Evolutionary conservation across 148 eudicot species (phyloP), one percentile per base, ranked within the genome.

Genomic region (Cornus florida): DNA sequence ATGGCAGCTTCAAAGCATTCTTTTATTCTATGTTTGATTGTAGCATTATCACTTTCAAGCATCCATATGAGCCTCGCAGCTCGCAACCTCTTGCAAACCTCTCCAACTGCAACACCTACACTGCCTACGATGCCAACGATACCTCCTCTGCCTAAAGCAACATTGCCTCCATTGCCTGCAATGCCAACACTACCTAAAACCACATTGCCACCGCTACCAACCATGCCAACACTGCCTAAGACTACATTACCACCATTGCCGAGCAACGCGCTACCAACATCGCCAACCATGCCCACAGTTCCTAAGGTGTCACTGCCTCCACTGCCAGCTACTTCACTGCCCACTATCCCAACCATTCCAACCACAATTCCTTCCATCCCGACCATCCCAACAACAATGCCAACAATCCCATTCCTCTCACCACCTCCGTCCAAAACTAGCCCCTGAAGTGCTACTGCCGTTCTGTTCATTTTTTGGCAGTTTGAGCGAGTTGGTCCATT

Each of bases 391-490:
- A 28, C 28, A 28, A 56, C 60, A 0, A 56, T 56, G 2, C 60
- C 60, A 56, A 28, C 28, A 28, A 28, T 28, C 28, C 28, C 84
- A 35, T 33, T 73, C 39, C 19, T 65, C 28, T 67, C 82, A 22
- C 77, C 77, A 56, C 72, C 80, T 57, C 84, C 84, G 28, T 75
- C 80, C 22, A 22, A 62, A 10, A 10, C 60, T 41, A 72, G 75
- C 31, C 32, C 22, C 33, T 56, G 32, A 41, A 28, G 28, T 19
- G 23, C 50, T 14, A 70, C 2, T 10, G 3, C 23, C 9, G 60
- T 14, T 56, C 17, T n/a, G n/a, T 2, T 56, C 6, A 3, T 28
- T 0, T 28, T 43, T 43, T 6, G 1, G 12, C 1, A 56, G 60
- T 4, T 4, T 56, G 60, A 56, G 60, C 1, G 60, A 56, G 60